These are phyloP conservation scores for Corchorus capsularis DNA, from an alignment of 345 rosid genomes.

Conservation along the genomic window DNA sequence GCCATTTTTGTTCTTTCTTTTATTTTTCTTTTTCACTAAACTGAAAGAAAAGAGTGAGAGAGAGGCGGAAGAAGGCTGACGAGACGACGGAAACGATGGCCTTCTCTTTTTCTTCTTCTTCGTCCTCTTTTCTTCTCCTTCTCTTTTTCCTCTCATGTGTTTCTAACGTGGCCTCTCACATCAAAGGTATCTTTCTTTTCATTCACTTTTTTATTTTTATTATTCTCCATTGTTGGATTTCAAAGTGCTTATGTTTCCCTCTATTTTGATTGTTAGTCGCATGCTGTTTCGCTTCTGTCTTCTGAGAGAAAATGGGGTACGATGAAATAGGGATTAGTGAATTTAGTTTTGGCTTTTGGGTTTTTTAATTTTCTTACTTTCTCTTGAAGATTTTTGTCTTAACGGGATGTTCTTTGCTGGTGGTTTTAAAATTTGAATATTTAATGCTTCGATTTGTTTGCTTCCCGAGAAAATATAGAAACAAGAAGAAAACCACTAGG, in stretches of 20 bases:
- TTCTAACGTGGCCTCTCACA: background rate
- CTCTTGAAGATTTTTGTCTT: background rate
- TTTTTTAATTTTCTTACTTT: background rate
- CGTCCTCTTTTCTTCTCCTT: background rate
- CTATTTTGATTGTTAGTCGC: background rate
- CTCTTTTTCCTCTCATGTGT: slow-evolving; percentile 1
- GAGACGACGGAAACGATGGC: background rate
- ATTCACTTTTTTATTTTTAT: background rate
- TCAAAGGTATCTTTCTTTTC: slow-evolving; percentile 13
- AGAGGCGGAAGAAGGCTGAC: background rate
- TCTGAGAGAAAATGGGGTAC: background rate
- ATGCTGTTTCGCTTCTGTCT: background rate
- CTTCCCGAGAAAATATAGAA: background rate
- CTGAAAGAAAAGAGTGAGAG: background rate
- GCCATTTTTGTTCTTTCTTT: background rate
- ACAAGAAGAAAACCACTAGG: background rate
- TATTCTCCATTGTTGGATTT: background rate
- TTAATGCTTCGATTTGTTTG: background rate
- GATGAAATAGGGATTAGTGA: background rate
- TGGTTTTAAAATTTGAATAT: background rate
- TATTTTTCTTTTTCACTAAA: background rate
- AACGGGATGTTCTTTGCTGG: background rate
- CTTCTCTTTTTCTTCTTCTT: background rate
- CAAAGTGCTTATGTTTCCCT: background rate
- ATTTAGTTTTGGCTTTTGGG: background rate